Percentiles rank a stretch among this genome's conserved stretches.
Evolutionary conservation across 2,329 filamentous ascomycete species (phyloP).

Genomic region (Fusarium sp.): DNA sequence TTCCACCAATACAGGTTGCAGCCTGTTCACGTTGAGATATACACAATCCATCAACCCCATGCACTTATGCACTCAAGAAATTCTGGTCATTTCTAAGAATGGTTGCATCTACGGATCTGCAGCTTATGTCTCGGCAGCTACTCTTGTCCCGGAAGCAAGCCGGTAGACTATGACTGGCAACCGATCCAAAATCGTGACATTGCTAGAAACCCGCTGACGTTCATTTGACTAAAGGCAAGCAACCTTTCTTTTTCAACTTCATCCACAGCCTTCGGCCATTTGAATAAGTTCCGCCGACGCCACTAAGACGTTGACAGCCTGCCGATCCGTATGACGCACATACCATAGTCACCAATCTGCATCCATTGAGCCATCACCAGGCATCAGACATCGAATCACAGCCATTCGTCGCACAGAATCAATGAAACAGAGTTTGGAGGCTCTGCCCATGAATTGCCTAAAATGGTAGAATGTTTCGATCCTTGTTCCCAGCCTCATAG

Average conservation of each 20-base stretch:
- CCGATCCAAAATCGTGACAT: slow-evolving; percentile 4
- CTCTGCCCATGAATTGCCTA: slow-evolving; percentile 21
- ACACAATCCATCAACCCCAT: slow-evolving; percentile 4
- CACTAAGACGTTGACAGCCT: slow-evolving; percentile 10
- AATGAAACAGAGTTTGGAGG: background rate
- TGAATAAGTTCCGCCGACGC: slow-evolving; percentile 30
- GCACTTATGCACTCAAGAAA: background rate
- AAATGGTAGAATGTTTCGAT: slow-evolving; percentile 21
- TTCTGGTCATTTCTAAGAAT: slow-evolving; percentile 18
- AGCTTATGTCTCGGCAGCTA: slow-evolving; percentile 14
- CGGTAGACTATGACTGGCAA: background rate
- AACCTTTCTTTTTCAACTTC: background rate
- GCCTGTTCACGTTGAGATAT: background rate
- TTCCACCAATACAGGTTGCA: slow-evolving; percentile 22
- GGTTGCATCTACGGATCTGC: slow-evolving; percentile 2
- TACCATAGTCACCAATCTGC: slow-evolving; percentile 16
- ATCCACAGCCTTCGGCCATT: slow-evolving; percentile 21
- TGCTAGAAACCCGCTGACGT: slow-evolving; percentile 20
- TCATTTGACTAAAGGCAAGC: slow-evolving; percentile 1
- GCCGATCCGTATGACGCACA: slow-evolving; percentile 4
- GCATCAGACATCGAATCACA: slow-evolving; percentile 1
- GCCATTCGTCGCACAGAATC: slow-evolving; percentile 10
- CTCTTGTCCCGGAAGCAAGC: slow-evolving; percentile 5
- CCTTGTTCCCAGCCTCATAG: background rate
- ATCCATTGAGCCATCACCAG: slow-evolving; percentile 16